Evolutionary conservation across 176 grass and related monocot genomes (phyloP).

Genomic region (Triticum urartu): DNA sequence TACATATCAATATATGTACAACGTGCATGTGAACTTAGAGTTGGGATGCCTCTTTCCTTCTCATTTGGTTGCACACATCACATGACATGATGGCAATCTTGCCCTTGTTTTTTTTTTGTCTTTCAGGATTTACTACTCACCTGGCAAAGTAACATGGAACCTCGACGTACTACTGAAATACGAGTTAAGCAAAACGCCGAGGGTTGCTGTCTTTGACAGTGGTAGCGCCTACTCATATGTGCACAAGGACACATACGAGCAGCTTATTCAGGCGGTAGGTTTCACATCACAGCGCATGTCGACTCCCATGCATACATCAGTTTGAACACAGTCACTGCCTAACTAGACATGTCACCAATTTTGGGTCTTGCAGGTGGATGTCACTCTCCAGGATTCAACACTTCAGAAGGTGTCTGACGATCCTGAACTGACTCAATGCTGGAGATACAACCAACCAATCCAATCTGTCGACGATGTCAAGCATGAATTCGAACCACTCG

Average conservation of each 20-base stretch:
- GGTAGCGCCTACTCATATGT: constrained; percentile 69
- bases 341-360: background rate
- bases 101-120: background rate
- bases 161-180: background rate
- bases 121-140: constrained; percentile 74
- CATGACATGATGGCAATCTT: background rate
- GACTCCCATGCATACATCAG: background rate
- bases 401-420: background rate
- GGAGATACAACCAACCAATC: background rate
- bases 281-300: background rate
- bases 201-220: constrained; percentile 71
- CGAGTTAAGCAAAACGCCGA: constrained; percentile 39
- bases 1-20: background rate
- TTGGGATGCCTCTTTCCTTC: background rate
- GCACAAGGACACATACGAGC: constrained; percentile 54
- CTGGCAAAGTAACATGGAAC: constrained; percentile 48
- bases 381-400: background rate
- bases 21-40: background rate
- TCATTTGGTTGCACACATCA: background rate
- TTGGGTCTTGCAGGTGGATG: background rate
- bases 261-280: constrained; percentile 39
- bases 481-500: background rate
- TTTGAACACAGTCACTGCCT: background rate
- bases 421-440: background rate
- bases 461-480: background rate